Percentiles rank a stretch among this genome's conserved stretches.
phyloP scores from a whole-genome alignment of 495 filamentous ascomycete genomes.

The Acidiella bohemica region DNA sequence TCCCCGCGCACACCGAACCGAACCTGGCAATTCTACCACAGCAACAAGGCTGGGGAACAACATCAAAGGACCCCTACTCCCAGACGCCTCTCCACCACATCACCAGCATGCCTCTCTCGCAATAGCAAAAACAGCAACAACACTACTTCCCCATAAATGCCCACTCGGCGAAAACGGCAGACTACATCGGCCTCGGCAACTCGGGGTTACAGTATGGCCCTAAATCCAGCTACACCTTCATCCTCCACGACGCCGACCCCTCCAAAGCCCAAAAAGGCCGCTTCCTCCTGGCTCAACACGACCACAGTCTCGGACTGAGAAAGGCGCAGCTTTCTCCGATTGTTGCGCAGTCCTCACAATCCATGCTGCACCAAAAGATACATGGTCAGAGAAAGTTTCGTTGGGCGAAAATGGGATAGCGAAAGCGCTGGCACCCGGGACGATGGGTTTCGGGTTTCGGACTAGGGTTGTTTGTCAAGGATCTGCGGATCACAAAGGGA shows the following conservation, averaged over 20 bases:
- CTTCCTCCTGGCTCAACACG: constrained; percentile 17
- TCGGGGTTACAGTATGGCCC: constrained; percentile 23
- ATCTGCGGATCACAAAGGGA: constrained; percentile 25
- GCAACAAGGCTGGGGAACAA: too few species aligned
- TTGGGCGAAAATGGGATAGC: constrained; percentile 22
- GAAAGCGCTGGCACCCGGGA: constrained; percentile 18
- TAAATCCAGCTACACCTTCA: constrained; percentile 21
- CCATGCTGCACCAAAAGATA: constrained; percentile 25
- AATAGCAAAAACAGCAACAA: too few species aligned
- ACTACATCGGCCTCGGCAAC: constrained; percentile 26
- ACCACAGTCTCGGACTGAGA: constrained; percentile 8
- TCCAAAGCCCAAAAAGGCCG: constrained; percentile 14
- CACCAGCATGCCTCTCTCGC: constrained; percentile 1
- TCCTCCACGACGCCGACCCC: constrained; percentile 22
- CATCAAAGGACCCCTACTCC: too few species aligned
- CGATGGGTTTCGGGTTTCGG: constrained; percentile 24
- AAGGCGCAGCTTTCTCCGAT: constrained; percentile 16
- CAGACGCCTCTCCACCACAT: not conserved
- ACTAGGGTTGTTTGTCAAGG: constrained; percentile 23
- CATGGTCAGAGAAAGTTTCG: constrained; percentile 22
- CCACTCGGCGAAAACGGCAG: constrained; percentile 13
- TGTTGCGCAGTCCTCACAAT: constrained; percentile 25
- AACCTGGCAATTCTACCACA: too few species aligned
- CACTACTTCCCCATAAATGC: too few species aligned
- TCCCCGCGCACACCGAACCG: too few species aligned